phyloP scores from a whole-genome alignment of 1,284 basidiomycete species.

The Polyporus tsugae region DNA sequence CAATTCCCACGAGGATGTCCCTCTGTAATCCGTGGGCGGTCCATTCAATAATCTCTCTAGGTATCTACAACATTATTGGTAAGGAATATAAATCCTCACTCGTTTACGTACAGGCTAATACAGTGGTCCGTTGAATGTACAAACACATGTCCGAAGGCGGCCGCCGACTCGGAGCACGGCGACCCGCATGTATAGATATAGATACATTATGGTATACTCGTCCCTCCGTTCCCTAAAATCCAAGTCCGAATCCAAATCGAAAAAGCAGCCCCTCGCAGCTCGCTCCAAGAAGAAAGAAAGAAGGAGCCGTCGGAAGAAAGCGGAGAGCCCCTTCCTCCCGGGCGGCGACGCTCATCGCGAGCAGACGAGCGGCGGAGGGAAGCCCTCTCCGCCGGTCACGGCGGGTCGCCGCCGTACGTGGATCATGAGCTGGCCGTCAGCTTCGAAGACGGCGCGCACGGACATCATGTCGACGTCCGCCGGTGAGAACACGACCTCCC shows the following conservation, averaged over 20 bases:
- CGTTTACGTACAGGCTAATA: background rate
- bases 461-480: conserved; percentile 40
- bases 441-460: conserved; percentile 36
- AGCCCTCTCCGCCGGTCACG: conserved; percentile 2
- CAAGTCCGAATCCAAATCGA: background rate
- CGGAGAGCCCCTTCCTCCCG: too few relatives aligned
- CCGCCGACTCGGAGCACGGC: background rate
- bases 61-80: background rate
- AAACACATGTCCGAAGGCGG: conserved; percentile 5
- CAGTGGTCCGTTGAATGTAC: too few relatives aligned
- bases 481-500: conserved; percentile 41
- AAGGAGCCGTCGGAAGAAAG: background rate
- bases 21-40: background rate
- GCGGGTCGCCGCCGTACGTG: conserved; percentile 30
- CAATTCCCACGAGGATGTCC: background rate
- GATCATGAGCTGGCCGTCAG: conserved; percentile 36
- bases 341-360: background rate
- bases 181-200: conserved; percentile 13
- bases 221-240: conserved; percentile 2
- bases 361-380: conserved; percentile 18
- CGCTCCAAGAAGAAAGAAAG: background rate
- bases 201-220: conserved; percentile 14
- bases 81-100: background rate
- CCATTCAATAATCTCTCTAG: background rate
- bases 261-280: background rate